These are phyloP conservation scores for Boletus insuetus DNA, from an alignment of 768 basidiomycete species.

Conservation along the genomic window DNA sequence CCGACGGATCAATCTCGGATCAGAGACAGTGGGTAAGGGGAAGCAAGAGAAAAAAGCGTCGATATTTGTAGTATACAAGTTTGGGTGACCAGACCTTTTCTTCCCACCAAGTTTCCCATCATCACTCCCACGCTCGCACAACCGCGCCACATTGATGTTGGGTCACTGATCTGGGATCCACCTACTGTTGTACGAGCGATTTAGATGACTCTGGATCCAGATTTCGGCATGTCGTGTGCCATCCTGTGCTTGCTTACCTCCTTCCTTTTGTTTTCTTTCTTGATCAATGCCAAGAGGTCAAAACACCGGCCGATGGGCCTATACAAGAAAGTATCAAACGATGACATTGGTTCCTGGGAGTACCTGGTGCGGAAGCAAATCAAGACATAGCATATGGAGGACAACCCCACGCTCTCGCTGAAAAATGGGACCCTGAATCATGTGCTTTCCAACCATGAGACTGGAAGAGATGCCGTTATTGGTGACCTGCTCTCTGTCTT, in stretches of 20 bases:
- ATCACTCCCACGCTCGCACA: slow-evolving; percentile 11
- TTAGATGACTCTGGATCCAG: neutral
- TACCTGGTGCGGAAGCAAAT: slow-evolving; percentile 1
- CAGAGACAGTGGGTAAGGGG: no score
- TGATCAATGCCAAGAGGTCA: neutral
- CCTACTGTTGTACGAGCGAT: neutral
- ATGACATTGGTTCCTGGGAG: neutral
- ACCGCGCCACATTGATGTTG: slow-evolving; percentile 5
- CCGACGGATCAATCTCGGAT: no score
- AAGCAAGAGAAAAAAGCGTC: no score
- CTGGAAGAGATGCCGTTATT: neutral
- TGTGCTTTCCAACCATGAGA: neutral
- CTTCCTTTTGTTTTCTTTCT: neutral
- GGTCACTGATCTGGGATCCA: neutral
- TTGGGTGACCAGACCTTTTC: no score
- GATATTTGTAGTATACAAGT: no score
- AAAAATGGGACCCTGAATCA: neutral
- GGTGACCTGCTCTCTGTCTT: neutral
- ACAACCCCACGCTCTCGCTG: neutral
- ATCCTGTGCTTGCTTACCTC: neutral
- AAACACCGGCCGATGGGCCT: no score
- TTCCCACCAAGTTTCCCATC: neutral
- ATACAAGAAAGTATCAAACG: no score
- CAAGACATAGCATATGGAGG: neutral
- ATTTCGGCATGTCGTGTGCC: neutral